Percentiles rank a stretch among this genome's conserved stretches.
Conservation (phyloP, 2,329 filamentous ascomycete species). For the Botrytis fragariae region DNA sequence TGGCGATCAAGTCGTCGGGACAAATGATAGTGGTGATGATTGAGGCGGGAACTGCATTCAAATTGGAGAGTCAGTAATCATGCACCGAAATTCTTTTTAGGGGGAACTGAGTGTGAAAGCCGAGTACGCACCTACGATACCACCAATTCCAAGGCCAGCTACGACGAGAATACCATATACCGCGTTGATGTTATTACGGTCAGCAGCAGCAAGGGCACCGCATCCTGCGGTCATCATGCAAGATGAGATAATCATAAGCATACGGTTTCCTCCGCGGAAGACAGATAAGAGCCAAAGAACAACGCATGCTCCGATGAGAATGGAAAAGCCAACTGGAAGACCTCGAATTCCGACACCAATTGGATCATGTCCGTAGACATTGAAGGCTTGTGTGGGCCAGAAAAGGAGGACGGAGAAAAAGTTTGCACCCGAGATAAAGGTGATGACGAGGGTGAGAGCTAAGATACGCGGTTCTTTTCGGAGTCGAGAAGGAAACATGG, state of each 20-base stretch:
- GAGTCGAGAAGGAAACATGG: constrained; percentile 49
- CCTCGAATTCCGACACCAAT: constrained; percentile 61
- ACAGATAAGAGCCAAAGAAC: constrained; percentile 58
- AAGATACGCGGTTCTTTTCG: constrained; percentile 53
- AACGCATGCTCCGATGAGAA: constrained; percentile 58
- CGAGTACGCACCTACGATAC: constrained; percentile 59
- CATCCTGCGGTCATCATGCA: constrained; percentile 62
- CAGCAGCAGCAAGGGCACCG: constrained; percentile 52
- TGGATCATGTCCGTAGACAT: constrained; percentile 64
- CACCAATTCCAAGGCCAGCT: constrained; percentile 61
- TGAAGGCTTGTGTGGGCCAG: constrained; percentile 61
- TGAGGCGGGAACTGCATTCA: constrained; percentile 62
- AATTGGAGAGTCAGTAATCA: neutral
- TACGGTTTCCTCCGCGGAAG: constrained; percentile 56
- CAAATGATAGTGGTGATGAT: constrained; percentile 70
- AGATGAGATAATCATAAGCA: constrained; percentile 58
- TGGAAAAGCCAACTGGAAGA: constrained; percentile 61
- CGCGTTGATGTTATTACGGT: constrained; percentile 51
- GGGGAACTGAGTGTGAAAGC: neutral
- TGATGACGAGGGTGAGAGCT: constrained; percentile 53
- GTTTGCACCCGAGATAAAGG: constrained; percentile 59
- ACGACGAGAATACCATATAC: constrained; percentile 58
- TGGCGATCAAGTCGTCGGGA: constrained; percentile 68
- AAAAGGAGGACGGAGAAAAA: constrained; percentile 47
- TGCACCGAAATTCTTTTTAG: too few relatives aligned